Evolutionary conservation across 768 basidiomycete genomes (phyloP), one percentile per base, ranked within the genome.

Genomic region (Rhizopogon roseolus): DNA sequence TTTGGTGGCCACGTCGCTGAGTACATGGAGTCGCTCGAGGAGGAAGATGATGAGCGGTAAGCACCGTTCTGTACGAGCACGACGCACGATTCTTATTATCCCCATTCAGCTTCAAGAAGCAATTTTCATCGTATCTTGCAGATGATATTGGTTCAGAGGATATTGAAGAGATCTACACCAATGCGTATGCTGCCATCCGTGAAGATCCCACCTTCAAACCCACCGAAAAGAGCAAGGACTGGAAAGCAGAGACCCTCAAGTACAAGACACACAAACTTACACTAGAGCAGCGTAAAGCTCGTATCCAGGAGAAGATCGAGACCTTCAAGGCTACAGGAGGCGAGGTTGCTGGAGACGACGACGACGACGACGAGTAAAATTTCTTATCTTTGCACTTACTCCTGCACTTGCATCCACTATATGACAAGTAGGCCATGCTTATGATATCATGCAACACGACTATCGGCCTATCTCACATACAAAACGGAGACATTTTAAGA

Each of bases 11-110:
- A 99, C 71, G 88, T 99, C 54, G 93, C 97, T 49, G 97, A 98
- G 76, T 99, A 98, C 81, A 99, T 99, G 97, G 92, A 98, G 77
- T 90, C 86, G 54, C 77, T 98, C 51, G 97, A 99, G 77, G 97
- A 99, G 81, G 97, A 99, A 78, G 97, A 99, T 68, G 97, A 98
- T 64, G 96, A 98, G 76, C 83, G 94, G 85, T 85, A 61, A 57
- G 80, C 67, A 16, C 13, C 9, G 10, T 37, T 54, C 41, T 19
- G 10, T 17, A 45, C 49, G 10, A n/a, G 28, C 42, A 51, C 48
- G 10, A 53, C 22, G 3, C 14, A 3, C n/a, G 14, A 45, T 49
- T 32, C 36, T 61, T 27, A 64, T 50, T 37, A 56, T 55, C 32
- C 17, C 34, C 32, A 39, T 22, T 48, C 57, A 93, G 91, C 64